phyloP scores from a whole-genome alignment of 306 rosid genomes.

The Sophora flavescens region DNA sequence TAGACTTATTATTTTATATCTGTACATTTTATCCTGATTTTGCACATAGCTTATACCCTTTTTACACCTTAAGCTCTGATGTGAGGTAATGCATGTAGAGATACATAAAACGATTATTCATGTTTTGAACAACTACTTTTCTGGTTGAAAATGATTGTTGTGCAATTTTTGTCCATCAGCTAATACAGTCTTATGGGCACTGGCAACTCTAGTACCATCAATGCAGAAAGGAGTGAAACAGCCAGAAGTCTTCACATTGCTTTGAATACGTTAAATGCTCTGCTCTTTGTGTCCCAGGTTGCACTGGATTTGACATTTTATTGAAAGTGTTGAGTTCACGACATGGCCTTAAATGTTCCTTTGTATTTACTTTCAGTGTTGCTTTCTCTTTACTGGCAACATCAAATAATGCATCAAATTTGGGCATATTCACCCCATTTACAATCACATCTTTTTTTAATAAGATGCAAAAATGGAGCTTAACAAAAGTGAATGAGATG shows the following conservation, averaged over 20 bases:
- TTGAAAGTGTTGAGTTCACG: conserved; percentile 77
- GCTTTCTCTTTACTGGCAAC: conserved; percentile 12
- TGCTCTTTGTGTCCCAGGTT: conserved; percentile 73
- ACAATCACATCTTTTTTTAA: neutral
- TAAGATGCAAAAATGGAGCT: neutral
- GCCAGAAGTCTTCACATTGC: conserved; percentile 92
- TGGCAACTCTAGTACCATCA: conserved; percentile 81
- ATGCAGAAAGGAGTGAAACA: conserved; percentile 85
- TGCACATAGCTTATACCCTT: neutral
- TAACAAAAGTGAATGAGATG: conserved; percentile 4
- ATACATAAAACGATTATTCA: too few species aligned
- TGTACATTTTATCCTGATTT: too few species aligned
- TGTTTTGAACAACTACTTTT: neutral
- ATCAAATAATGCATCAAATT: conserved; percentile 28
- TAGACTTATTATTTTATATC: too few species aligned
- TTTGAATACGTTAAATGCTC: conserved; percentile 61
- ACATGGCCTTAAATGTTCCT: conserved; percentile 63
- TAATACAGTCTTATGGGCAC: conserved; percentile 84
- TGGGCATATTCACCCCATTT: neutral
- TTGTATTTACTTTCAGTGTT: neutral
- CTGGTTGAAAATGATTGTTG: conserved; percentile 27
- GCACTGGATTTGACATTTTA: conserved; percentile 82
- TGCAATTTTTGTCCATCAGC: conserved; percentile 52
- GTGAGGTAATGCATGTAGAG: neutral
- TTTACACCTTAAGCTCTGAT: neutral